Evolutionary conservation across 2,329 filamentous ascomycete species (phyloP), one percentile per base, ranked within the genome.

Genomic region (Fusarium sp.): DNA sequence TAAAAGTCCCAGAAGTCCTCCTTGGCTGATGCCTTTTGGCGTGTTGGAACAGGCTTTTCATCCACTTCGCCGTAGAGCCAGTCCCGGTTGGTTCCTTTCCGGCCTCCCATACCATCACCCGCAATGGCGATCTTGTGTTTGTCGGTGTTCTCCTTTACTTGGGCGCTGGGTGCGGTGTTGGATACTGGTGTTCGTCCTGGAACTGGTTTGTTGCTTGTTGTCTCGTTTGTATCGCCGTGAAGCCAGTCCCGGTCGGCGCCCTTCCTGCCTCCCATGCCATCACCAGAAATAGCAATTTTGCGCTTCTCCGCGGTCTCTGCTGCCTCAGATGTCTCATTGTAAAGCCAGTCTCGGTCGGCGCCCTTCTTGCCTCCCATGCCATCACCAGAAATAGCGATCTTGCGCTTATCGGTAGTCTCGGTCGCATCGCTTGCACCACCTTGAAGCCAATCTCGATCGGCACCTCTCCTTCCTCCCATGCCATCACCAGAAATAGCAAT

Each of bases 31-130:
- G 77, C 74, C 28, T 52, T 66, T 73, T 77, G 74, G 41, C 80
- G 79, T 7, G 79, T 76, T 11, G 77, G 67, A 50, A 78, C 75
- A 40, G 75, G 71, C 50, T 76, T 62, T 61, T 83, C 79, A 65
- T 83, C 79, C 35, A 84, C 81, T 15, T 83, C 83, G 41, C 83
- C 65, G 30, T 88, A 86, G 19, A 87, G 79, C 88, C 88, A 90
- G 70, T 83, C 77, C 56, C 85, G 79, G 53, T 83, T 79, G 49
- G 83, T 79, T 45, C 83, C 85, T 75, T 83, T 87, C 69, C 82
- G 82, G 52, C 86, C 86, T 43, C 89, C 89, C 89, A 90, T 91
- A 52, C 89, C 89, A 69, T 90, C 86, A 24, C 87, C 87, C 2
- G 79, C 83, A 58, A 86, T 85, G 47, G 78, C 79, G 33, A 82